Evolutionary conservation across 805 yeast genomes (phyloP).

Genomic region (Candida incommunis): DNA sequence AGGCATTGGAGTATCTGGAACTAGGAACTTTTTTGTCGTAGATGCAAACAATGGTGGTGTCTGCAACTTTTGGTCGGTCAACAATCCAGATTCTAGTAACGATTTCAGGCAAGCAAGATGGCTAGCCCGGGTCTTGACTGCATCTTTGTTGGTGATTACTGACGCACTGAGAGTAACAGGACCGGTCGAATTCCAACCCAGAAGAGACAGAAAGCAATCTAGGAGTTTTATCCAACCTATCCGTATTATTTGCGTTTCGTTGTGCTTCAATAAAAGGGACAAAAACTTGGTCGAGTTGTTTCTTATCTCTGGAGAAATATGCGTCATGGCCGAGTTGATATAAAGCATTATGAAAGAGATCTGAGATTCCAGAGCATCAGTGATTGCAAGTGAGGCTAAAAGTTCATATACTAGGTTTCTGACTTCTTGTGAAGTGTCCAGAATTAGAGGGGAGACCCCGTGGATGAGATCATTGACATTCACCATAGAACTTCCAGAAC

Average conservation of each 20-base stretch:
- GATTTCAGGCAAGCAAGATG: slow-evolving; percentile 12
- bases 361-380: slow-evolving; percentile 22
- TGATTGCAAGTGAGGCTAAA: slow-evolving; percentile 12
- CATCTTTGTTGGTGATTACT: slow-evolving; percentile 11
- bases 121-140: slow-evolving; percentile 12
- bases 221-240: slow-evolving; percentile 59
- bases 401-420: slow-evolving; percentile 42
- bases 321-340: slow-evolving; percentile 87
- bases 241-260: slow-evolving; percentile 41
- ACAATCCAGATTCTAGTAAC: slow-evolving; percentile 10
- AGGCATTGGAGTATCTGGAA: slow-evolving; percentile 47
- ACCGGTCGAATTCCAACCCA: slow-evolving; percentile 45
- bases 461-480: slow-evolving; percentile 42
- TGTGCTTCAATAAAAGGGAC: slow-evolving; percentile 39
- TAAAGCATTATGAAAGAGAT: slow-evolving; percentile 37
- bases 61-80: not conserved
- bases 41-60: slow-evolving; percentile 27
- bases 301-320: slow-evolving; percentile 63
- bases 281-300: slow-evolving; percentile 61
- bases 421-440: slow-evolving; percentile 55
- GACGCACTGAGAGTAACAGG: slow-evolving; percentile 10
- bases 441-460: slow-evolving; percentile 44
- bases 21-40: slow-evolving; percentile 35
- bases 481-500: slow-evolving; percentile 39
- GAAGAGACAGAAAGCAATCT: slow-evolving; percentile 47